Percentiles rank a stretch among this genome's conserved stretches.
phyloP scores from a whole-genome alignment of 768 basidiomycete species.

The Suillus occidentalis region DNA sequence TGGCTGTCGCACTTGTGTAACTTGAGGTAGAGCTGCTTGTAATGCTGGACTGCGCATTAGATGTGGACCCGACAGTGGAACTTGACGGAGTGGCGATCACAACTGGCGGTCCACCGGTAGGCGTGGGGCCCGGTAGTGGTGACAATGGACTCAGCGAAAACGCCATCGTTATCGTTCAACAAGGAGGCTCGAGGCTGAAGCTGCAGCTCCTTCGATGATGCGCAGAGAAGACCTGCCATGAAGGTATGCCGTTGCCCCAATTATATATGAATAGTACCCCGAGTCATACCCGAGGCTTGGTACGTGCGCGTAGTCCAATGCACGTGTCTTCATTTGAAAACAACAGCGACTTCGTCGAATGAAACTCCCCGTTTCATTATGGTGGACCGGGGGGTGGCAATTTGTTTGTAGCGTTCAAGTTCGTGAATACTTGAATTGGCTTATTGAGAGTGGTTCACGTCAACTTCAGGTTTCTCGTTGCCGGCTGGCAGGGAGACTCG shows the following conservation, averaged over 20 bases:
- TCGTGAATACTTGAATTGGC: too few species aligned
- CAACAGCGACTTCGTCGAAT: background rate
- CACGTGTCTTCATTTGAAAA: background rate
- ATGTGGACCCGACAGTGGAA: background rate
- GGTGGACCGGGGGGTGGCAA: background rate
- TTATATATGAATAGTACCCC: background rate
- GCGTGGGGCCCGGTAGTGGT: background rate
- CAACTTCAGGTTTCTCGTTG: background rate
- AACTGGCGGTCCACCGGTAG: background rate
- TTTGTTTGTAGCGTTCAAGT: background rate
- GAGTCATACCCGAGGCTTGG: background rate
- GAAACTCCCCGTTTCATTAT: background rate
- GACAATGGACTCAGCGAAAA: background rate
- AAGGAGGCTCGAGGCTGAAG: background rate
- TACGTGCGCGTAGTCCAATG: background rate
- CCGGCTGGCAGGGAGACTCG: too few species aligned
- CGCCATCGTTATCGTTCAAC: background rate
- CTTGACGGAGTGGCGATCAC: background rate
- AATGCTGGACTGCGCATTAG: background rate
- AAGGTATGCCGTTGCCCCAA: background rate
- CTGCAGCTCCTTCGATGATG: background rate
- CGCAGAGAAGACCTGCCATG: background rate
- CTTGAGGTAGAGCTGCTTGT: slow-evolving; percentile 8
- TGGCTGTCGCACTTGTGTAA: background rate
- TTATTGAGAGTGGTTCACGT: background rate